Evolutionary conservation across 805 yeast species (phyloP).

Genomic region (Wickerhamiella azyma): DNA sequence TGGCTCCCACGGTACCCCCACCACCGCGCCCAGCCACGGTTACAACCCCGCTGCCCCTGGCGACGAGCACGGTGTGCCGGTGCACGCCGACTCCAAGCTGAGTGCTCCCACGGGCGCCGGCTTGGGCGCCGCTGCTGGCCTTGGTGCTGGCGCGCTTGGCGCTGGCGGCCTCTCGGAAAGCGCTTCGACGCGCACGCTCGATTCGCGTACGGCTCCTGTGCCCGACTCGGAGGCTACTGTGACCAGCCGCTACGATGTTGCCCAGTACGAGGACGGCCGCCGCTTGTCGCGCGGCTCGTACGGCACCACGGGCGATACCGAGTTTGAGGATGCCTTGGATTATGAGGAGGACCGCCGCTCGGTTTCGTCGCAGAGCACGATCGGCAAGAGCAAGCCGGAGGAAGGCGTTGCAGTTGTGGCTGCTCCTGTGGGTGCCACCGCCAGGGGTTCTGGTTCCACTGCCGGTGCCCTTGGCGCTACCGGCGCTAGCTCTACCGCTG

Average conservation of each 20-base stretch:
- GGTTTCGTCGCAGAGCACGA: constrained; percentile 6
- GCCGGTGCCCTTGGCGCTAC: no score
- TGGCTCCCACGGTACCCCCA: no score
- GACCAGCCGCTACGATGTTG: background rate
- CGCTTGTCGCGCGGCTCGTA: constrained; percentile 2
- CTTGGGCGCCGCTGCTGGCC: background rate
- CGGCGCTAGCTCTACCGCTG: constrained; percentile 2
- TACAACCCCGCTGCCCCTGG: background rate
- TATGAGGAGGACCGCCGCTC: background rate
- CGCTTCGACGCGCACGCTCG: constrained; percentile 5
- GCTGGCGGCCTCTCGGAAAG: background rate
- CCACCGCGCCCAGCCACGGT: background rate
- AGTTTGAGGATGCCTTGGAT: constrained; percentile 7
- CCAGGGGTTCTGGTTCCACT: background rate
- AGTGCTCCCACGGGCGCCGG: background rate
- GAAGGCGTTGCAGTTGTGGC: background rate
- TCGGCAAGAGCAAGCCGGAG: constrained; percentile 1
- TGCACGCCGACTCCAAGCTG: background rate
- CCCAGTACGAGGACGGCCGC: background rate
- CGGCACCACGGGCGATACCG: constrained; percentile 6
- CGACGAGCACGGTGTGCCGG: background rate
- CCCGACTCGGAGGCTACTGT: constrained; percentile 6
- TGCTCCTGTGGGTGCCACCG: background rate
- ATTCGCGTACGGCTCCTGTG: constrained; percentile 7
- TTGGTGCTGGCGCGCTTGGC: background rate